Conservation (phyloP, 208 protist species). For the Acanthamoeba castellanii region DNA sequence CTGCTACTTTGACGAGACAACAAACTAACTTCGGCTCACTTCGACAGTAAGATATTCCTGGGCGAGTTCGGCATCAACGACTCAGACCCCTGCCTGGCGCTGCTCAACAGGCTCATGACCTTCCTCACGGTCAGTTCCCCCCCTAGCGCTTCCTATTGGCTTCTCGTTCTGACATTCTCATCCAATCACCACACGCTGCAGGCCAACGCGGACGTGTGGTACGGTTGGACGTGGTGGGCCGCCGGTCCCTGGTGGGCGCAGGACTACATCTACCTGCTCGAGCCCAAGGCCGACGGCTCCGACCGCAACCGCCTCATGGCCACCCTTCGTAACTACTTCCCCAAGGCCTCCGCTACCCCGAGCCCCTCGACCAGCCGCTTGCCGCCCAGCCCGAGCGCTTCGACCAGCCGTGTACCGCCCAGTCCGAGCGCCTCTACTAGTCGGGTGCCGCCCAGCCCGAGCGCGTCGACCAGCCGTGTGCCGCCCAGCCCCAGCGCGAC, state of each 20-base stretch:
- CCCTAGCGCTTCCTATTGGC: too few species aligned
- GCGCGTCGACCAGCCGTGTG: too few species aligned
- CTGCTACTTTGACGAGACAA: too few species aligned
- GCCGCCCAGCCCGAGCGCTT: too few species aligned
- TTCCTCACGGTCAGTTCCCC: conserved; percentile 9
- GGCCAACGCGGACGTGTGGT: conserved; percentile 11
- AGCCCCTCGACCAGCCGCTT: too few species aligned
- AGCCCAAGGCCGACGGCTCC: background rate
- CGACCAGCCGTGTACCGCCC: too few species aligned
- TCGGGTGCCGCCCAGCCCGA: too few species aligned
- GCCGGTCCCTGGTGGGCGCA: background rate
- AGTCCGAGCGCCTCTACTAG: too few species aligned
- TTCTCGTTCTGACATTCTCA: too few species aligned
- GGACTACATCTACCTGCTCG: background rate
- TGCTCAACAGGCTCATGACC: background rate
- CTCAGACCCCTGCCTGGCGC: background rate
- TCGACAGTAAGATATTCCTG: background rate
- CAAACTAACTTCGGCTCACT: too few species aligned
- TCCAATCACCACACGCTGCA: background rate
- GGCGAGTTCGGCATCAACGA: background rate
- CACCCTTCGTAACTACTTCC: background rate
- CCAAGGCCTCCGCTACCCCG: too few species aligned
- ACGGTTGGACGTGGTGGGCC: conserved; percentile 15
- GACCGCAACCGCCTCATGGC: conserved; percentile 29
- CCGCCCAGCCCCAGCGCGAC: too few species aligned